Evolutionary conservation across 2,329 filamentous ascomycete genomes (phyloP), one percentile per base, ranked within the genome.

Genomic region (Penicillium sp.): DNA sequence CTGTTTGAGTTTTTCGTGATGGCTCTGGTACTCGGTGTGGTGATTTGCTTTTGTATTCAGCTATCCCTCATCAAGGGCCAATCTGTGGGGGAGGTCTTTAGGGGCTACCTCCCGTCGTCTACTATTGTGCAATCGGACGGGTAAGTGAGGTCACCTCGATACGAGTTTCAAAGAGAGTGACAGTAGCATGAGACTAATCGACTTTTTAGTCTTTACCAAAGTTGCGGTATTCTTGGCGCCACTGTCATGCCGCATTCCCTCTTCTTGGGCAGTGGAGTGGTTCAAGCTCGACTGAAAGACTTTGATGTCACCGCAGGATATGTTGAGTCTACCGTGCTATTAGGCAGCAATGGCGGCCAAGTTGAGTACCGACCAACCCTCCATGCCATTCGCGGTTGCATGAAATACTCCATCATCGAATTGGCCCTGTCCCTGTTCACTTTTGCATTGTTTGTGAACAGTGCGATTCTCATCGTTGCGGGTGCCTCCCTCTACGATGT

Each of bases 381-480:
- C 1, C 78, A 83, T 6, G 91, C 91, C n/a, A 92, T 95, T 65
- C 84, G 84, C 17, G 85, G 88, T 70, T 93, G 89, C 64, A 84
- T 93, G 71, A 90, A 88, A 63, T 91, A 91, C 74, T 91, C 89
- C 3, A 88, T 91, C 60, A 79, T 85, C 22, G 91, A 95, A 73
- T 80, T 93, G 10, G 81, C 86, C 7, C 73, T 92, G 15, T 90
- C 89, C 0, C 87, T 95, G 38, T 92, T 93, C 74, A 92, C 90
- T 0, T 93, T 94, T 74, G 91, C 91, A 0, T 84, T 95, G 3
- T 95, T 95, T 71, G 90, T 94, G 71, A 95, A 95, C 80, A 91
- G 87, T 58, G 85, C 91, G 38, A 94, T 95, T 70, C 83, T 95
- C 15, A 92, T 95, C 68, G 89, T 93, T 13, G 89, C 93, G 0